phyloP scores from a whole-genome alignment of 805 yeast species.

The Candida cerambycidarum region DNA sequence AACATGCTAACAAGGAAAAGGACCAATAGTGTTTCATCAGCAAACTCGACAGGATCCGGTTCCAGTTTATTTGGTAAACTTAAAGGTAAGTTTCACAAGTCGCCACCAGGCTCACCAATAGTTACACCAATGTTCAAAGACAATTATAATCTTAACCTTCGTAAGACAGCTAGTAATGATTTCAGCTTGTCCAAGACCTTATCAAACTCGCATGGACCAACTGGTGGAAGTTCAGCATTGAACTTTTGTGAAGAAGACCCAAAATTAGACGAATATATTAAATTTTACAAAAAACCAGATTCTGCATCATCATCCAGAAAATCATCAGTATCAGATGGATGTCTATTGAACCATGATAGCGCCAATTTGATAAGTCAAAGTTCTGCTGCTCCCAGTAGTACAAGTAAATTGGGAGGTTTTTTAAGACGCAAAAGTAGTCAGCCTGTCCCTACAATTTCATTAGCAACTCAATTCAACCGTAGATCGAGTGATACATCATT shows the following conservation, averaged over 20 bases:
- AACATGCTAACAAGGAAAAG: slow-evolving; percentile 6
- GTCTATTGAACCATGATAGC: neutral
- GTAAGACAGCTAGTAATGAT: slow-evolving; percentile 7
- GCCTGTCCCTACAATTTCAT: slow-evolving; percentile 11
- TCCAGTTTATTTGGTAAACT: slow-evolving; percentile 32
- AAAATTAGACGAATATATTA: slow-evolving; percentile 35
- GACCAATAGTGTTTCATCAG: slow-evolving; percentile 10
- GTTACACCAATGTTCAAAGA: slow-evolving; percentile 12
- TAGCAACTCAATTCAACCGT: slow-evolving; percentile 19
- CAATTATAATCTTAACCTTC: slow-evolving; percentile 13
- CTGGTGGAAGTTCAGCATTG: neutral
- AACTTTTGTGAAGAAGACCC: slow-evolving; percentile 23
- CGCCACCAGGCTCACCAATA: slow-evolving; percentile 14
- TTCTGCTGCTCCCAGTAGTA: neutral
- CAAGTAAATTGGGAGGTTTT: slow-evolving; percentile 26
- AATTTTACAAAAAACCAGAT: slow-evolving; percentile 29
- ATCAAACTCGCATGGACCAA: neutral
- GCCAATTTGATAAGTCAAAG: neutral
- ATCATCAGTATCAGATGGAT: slow-evolving; percentile 14
- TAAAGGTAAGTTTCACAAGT: slow-evolving; percentile 32
- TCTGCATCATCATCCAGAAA: slow-evolving; percentile 18
- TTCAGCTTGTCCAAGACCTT: slow-evolving; percentile 7
- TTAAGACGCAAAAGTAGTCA: slow-evolving; percentile 25
- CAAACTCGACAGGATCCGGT: slow-evolving; percentile 13
- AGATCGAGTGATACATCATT: slow-evolving; percentile 10